These are phyloP conservation scores for Cyclotella choctawhatcheeana DNA, from an alignment of 108 stramenopile genomes.

Conservation along the genomic window DNA sequence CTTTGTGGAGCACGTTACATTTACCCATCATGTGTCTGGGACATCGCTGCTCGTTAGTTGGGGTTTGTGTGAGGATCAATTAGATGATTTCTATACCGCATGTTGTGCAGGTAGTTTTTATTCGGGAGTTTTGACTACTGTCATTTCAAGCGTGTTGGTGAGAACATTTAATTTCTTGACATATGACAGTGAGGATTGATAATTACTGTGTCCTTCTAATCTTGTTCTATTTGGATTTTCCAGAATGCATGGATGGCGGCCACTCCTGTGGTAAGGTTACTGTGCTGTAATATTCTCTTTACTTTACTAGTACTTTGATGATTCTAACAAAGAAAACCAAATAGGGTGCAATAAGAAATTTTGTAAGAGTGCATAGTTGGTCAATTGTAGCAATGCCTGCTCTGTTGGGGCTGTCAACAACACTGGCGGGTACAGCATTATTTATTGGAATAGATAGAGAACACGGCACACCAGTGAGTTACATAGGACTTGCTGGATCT, in stretches of 20 bases:
- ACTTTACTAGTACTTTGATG: background rate
- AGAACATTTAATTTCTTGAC: background rate
- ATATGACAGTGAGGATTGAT: too few relatives aligned
- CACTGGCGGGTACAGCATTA: slow-evolving; percentile 38
- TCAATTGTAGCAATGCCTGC: slow-evolving; percentile 42
- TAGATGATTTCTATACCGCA: slow-evolving; percentile 43
- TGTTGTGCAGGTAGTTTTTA: slow-evolving; percentile 51
- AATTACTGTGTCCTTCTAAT: background rate
- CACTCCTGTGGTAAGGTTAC: slow-evolving; percentile 26
- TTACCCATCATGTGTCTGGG: slow-evolving; percentile 39
- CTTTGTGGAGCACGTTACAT: slow-evolving; percentile 46
- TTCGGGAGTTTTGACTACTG: slow-evolving; percentile 42
- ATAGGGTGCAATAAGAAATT: slow-evolving; percentile 36
- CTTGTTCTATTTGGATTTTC: background rate
- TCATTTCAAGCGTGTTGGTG: slow-evolving; percentile 34
- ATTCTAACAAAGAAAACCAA: background rate
- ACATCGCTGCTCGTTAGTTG: slow-evolving; percentile 37
- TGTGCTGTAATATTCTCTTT: background rate
- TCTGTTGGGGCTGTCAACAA: slow-evolving; percentile 34
- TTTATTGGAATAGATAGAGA: slow-evolving; percentile 48
- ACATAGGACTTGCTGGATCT: slow-evolving; percentile 40
- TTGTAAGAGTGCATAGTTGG: slow-evolving; percentile 37
- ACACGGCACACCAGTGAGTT: slow-evolving; percentile 45
- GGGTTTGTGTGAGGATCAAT: slow-evolving; percentile 25
- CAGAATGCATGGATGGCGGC: slow-evolving; percentile 49